A percentile compares a stretch with the other conserved stretches of the same genome.
These are phyloP conservation scores for Phaffia tasmanica DNA, from an alignment of 768 basidiomycete species.

Conservation along the genomic window DNA sequence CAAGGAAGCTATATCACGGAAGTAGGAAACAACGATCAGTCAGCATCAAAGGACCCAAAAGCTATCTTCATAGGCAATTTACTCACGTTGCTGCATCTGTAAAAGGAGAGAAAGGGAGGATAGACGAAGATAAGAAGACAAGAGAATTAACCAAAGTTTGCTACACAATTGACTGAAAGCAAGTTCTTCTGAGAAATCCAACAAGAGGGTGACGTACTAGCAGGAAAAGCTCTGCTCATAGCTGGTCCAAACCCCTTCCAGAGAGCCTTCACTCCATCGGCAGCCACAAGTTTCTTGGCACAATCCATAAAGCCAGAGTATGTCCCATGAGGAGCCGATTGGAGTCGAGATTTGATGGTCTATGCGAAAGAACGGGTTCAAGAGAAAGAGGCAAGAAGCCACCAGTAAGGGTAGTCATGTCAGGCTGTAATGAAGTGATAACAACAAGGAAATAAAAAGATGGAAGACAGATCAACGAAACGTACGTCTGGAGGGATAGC, in stretches of 20 bases:
- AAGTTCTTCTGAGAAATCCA: neutral
- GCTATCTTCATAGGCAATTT: too few species aligned
- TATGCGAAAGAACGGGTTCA: slow-evolving; percentile 34
- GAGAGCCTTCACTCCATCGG: slow-evolving; percentile 70
- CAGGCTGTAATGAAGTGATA: slow-evolving; percentile 9
- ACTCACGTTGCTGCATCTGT: slow-evolving; percentile 22
- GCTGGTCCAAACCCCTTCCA: slow-evolving; percentile 99
- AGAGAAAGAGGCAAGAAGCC: neutral
- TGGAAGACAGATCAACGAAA: slow-evolving; percentile 17
- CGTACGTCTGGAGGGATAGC: slow-evolving; percentile 93
- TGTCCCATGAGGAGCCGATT: slow-evolving; percentile 94
- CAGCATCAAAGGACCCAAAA: neutral
- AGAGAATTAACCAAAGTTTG: neutral
- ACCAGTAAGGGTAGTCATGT: neutral
- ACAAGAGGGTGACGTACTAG: neutral
- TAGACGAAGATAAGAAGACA: neutral
- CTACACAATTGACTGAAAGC: neutral
- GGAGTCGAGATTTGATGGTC: slow-evolving; percentile 91
- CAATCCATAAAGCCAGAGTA: slow-evolving; percentile 92
- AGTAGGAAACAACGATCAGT: neutral
- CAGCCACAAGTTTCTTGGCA: slow-evolving; percentile 76
- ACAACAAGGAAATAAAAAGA: neutral
- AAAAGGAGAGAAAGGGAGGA: neutral
- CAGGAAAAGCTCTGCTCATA: slow-evolving; percentile 61
- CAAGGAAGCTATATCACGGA: slow-evolving; percentile 9